Percentiles rank a stretch among this genome's conserved stretches.
phyloP scores from a whole-genome alignment of 2,329 filamentous ascomycete genomes.

The Sporothrix curviconia region DNA sequence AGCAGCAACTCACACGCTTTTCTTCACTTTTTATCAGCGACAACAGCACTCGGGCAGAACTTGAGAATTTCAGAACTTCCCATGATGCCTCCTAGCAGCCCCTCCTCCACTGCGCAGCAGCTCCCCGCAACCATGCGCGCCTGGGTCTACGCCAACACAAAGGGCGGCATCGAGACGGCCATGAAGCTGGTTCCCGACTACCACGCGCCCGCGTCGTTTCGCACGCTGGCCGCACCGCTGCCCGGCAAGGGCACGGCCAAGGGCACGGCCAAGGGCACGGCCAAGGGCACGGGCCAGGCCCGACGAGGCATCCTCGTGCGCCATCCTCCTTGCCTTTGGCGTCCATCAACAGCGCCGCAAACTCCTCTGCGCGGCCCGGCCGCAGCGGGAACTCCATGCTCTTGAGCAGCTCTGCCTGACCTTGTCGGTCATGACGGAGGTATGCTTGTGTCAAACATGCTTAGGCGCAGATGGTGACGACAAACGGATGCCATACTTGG shows the following conservation, averaged over 20 bases:
- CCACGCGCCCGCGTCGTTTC: conserved; percentile 16
- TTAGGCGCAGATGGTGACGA: conserved; percentile 69
- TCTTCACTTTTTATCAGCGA: no score
- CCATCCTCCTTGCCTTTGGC: no score
- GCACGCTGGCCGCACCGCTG: conserved; percentile 15
- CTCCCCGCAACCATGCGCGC: conserved; percentile 19
- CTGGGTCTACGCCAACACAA: conserved; percentile 19
- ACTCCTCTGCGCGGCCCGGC: conserved; percentile 62
- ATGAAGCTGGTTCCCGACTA: conserved; percentile 25
- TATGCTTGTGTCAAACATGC: conserved; percentile 71
- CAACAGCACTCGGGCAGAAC: no score
- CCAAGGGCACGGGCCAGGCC: no score
- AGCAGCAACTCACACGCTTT: no score
- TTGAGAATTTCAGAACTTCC: no score
- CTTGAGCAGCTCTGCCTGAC: conserved; percentile 57
- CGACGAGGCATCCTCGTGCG: conserved; percentile 35
- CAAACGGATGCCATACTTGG: conserved; percentile 65
- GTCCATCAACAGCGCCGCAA: conserved; percentile 60
- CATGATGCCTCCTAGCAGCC: not conserved
- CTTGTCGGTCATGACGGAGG: conserved; percentile 62
- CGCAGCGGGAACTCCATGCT: conserved; percentile 70
- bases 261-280: no score
- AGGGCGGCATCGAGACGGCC: conserved; percentile 28
- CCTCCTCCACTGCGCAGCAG: not conserved
- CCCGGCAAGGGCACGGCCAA: not conserved